Base-by-base conservation (phyloP, 257 asterid genomes). In the Petrea volubilis region DNA sequence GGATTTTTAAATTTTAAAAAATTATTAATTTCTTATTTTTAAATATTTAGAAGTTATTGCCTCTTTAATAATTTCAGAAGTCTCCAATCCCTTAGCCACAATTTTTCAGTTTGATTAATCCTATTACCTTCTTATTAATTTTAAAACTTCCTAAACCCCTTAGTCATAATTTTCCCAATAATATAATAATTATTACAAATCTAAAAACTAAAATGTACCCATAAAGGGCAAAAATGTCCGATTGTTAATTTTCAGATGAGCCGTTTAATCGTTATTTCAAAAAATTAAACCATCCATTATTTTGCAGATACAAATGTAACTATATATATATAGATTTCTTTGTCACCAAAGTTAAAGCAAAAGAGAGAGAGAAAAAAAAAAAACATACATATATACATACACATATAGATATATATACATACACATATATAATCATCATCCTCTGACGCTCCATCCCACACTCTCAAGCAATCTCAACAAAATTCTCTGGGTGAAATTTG, bases 361-460 rank as follows among this genome's bases (percentile, higher is more conserved):
- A 74, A 70, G 63, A 58, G 47, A 70, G 15, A 25, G 62, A 44
- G 46, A 69, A 33, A 34, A 57, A 18, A 67, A 53, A 71, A 8
- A 49, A 7, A 60, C 34, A 11, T 20, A 69, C 21, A 44, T 18
- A 73, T 58, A 25, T 18, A 14, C 11, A 58, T 44, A 53, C 6
- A 53, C 6, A 64, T 3, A 29, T 21, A 70, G 10, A 55, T 28
- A 78, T 29, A 38, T 34, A 29, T 13, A 50, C 2, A 29, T 13
- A 50, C 2, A 47, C 8, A 65, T 33, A 40, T 34, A 67, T 74
- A 49, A 64, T 72, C 76, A 80, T 80, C 80, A 69, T 75, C 67
- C 38, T 71, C 83, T 25, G 75, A 79, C 84, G 83, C 86, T 76
- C 85, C 81, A 72, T 81, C 72, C 79, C 83, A 69, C 78, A 81